These are phyloP conservation scores for Alternaria panax DNA, from an alignment of 2,329 filamentous ascomycete species.

Conservation along the genomic window DNA sequence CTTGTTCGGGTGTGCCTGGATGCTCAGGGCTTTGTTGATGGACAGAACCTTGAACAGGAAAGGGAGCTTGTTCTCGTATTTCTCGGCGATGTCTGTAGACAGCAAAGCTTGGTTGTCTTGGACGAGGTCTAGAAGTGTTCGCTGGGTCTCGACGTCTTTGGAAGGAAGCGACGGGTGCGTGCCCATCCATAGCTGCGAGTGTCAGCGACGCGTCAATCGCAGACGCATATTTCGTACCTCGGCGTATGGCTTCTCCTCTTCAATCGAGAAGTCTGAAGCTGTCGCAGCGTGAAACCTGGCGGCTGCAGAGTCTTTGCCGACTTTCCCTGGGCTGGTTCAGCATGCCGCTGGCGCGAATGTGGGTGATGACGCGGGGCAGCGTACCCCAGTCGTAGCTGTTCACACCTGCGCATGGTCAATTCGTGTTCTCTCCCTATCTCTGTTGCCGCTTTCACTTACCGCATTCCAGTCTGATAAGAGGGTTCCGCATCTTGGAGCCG, in stretches of 20 bases:
- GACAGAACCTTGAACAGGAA: constrained; percentile 99
- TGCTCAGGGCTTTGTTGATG: constrained; percentile 93
- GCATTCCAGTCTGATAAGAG: constrained; percentile 83
- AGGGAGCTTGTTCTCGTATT: constrained; percentile 82
- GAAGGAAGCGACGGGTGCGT: constrained; percentile 96
- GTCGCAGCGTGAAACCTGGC: constrained; percentile 90
- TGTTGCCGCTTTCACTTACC: constrained; percentile 51
- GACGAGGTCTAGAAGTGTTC: constrained; percentile 85
- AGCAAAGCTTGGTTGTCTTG: constrained; percentile 86
- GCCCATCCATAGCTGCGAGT: constrained; percentile 93
- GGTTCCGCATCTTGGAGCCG: constrained; percentile 60
- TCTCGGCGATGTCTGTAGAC: constrained; percentile 73
- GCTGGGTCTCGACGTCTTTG: constrained; percentile 83
- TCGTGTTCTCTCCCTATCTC: constrained; percentile 15
- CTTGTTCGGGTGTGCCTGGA: constrained; percentile 97
- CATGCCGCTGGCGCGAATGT: constrained; percentile 23
- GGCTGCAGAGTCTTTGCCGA: constrained; percentile 84
- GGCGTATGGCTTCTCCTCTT: constrained; percentile 90
- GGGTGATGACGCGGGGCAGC: constrained; percentile 39
- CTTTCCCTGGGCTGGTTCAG: constrained; percentile 69
- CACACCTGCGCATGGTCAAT: constrained; percentile 69
- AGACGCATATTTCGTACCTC: constrained; percentile 65
- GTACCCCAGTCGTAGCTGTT: constrained; percentile 98
- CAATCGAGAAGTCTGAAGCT: constrained; percentile 76
- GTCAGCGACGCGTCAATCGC: constrained; percentile 26